Percentiles rank a stretch among this genome's conserved stretches.
Evolutionary conservation across 805 yeast species (phyloP).

Genomic region (Ogataea kodamae): DNA sequence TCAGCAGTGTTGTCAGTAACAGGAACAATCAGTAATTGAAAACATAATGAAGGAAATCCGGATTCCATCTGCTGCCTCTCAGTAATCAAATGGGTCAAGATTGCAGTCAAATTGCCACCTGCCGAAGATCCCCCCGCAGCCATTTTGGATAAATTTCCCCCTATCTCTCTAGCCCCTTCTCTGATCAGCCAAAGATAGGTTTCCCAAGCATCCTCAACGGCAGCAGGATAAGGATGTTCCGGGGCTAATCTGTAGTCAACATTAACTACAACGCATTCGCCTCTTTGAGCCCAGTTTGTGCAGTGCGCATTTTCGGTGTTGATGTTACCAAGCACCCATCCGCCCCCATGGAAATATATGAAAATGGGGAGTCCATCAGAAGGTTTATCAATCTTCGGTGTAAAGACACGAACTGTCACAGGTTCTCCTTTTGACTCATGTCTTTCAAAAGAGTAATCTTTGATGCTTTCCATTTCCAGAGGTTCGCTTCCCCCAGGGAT

Average conservation of each 20-base stretch:
- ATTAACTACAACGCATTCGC: conserved; percentile 35
- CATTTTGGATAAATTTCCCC: conserved; percentile 33
- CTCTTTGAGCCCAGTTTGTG: conserved; percentile 37
- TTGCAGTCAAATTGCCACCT: conserved; percentile 38
- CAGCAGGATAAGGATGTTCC: conserved; percentile 46
- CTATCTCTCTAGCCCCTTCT: conserved; percentile 23
- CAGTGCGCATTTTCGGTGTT: conserved; percentile 39
- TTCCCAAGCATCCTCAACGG: conserved; percentile 42
- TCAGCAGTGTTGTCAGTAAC: conserved; percentile 43
- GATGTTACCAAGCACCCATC: conserved; percentile 33
- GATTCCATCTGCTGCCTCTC: conserved; percentile 17
- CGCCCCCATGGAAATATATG: conserved; percentile 35
- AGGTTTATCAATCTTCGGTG: conserved; percentile 26
- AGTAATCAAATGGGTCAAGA: conserved; percentile 31
- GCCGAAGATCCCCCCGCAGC: conserved; percentile 48
- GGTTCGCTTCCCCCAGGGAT: conserved; percentile 27
- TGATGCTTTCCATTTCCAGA: conserved; percentile 16
- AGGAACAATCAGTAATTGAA: conserved; percentile 42
- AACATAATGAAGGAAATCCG: conserved; percentile 33
- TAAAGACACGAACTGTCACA: conserved; percentile 27
- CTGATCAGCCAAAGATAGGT: conserved; percentile 32
- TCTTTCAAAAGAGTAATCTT: conserved; percentile 25
- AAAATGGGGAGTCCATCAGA: conserved; percentile 29
- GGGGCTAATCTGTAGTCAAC: conserved; percentile 53
- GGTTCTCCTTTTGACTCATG: conserved; percentile 1